Conservation (phyloP, 768 basidiomycete genomes). For the Gyrodon lividus region DNA sequence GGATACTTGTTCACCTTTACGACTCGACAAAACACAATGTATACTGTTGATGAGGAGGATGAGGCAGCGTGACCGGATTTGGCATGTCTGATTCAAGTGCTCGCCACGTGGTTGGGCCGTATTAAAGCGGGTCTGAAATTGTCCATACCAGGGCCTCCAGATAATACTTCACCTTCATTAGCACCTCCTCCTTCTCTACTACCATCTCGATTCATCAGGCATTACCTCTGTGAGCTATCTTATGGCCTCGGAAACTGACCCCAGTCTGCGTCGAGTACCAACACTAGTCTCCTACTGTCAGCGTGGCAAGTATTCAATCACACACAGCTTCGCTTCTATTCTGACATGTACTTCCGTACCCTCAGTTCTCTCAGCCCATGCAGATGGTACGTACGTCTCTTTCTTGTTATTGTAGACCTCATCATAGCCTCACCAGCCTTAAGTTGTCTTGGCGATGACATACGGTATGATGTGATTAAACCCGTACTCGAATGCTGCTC, state of each 20-base stretch:
- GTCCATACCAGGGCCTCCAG: neutral
- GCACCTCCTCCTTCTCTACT: neutral
- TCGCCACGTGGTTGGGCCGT: slow-evolving; percentile 6
- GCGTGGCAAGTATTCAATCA: slow-evolving; percentile 49
- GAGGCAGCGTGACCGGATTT: slow-evolving; percentile 12
- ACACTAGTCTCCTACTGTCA: slow-evolving; percentile 71
- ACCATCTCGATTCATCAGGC: neutral
- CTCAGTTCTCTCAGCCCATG: slow-evolving; percentile 57
- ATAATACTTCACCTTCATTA: neutral
- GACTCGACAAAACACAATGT: no score
- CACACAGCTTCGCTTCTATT: neutral
- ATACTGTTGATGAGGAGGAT: slow-evolving; percentile 13
- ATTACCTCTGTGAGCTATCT: neutral
- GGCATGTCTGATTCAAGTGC: slow-evolving; percentile 13
- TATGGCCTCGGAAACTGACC: slow-evolving; percentile 39
- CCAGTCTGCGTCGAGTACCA: slow-evolving; percentile 45
- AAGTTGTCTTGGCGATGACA: slow-evolving; percentile 54
- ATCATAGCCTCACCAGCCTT: slow-evolving; percentile 46
- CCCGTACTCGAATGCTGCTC: slow-evolving; percentile 76
- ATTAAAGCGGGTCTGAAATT: slow-evolving; percentile 13
- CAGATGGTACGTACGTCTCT: slow-evolving; percentile 50
- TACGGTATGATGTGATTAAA: slow-evolving; percentile 63
- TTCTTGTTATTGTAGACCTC: neutral
- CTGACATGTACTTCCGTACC: slow-evolving; percentile 13
- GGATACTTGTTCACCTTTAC: no score